phyloP scores from a whole-genome alignment of 2,329 filamentous ascomycete species.

The Scleromitrula shiraiana region DNA sequence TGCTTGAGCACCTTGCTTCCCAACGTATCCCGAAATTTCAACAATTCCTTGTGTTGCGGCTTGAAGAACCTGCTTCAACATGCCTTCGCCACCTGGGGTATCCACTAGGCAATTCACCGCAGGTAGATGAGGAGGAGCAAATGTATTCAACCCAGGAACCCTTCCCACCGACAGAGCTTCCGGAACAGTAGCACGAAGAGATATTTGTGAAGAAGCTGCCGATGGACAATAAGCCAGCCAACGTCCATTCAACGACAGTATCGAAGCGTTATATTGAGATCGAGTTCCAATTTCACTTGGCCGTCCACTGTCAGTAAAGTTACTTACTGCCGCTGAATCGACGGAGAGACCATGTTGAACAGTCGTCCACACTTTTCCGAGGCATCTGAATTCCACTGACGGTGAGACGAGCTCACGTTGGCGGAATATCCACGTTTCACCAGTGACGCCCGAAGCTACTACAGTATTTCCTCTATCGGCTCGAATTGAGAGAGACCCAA shows the following conservation, averaged over 20 bases:
- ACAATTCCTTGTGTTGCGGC: conserved; percentile 74
- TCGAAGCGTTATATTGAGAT: conserved; percentile 47
- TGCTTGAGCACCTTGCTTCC: conserved; percentile 67
- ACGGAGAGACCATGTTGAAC: conserved; percentile 54
- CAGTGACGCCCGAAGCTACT: conserved; percentile 72
- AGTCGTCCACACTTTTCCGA: conserved; percentile 84
- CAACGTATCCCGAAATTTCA: conserved; percentile 66
- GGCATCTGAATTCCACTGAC: conserved; percentile 3
- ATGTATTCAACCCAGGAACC: conserved; percentile 47
- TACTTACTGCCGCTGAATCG: conserved; percentile 16
- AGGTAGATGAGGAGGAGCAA: conserved; percentile 63
- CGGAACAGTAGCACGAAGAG: conserved; percentile 58
- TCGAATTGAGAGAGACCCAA: conserved; percentile 65
- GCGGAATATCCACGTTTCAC: conserved; percentile 75
- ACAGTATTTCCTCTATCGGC: conserved; percentile 64
- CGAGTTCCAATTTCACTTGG: conserved; percentile 34
- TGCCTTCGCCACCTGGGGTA: conserved; percentile 60
- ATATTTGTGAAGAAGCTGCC: conserved; percentile 61
- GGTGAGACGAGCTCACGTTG: conserved; percentile 29
- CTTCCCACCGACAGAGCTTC: conserved; percentile 45
- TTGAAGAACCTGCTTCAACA: conserved; percentile 69
- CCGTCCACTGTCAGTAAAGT: conserved; percentile 25
- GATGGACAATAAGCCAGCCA: conserved; percentile 73
- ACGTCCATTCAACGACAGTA: conserved; percentile 60
- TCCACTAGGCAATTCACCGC: conserved; percentile 60